phyloP scores from a whole-genome alignment of 176 grass and related monocot genomes.

The Carex cristatella region DNA sequence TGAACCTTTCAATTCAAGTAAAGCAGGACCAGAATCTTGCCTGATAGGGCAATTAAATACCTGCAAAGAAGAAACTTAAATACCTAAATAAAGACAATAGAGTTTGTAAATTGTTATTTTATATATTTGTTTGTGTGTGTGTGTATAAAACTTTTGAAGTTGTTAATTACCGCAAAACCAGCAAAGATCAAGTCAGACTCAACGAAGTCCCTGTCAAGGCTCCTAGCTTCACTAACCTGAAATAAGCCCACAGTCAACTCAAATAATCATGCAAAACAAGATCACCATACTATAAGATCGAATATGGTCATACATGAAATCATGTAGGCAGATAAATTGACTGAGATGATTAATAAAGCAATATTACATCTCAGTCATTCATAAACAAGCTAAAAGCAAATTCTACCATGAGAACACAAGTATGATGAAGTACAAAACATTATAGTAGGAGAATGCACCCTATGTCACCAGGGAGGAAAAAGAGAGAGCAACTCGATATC shows the following conservation, averaged over 20 bases:
- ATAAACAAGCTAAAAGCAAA: not conserved
- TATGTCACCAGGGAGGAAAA: not conserved
- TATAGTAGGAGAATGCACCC: not conserved
- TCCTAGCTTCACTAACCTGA: slow-evolving; percentile 97
- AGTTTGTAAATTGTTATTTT: not conserved
- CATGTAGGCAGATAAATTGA: slow-evolving; percentile 15
- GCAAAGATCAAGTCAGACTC: slow-evolving; percentile 79
- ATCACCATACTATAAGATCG: not conserved
- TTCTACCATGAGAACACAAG: not conserved
- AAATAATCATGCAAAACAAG: not conserved
- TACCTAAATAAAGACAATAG: not conserved
- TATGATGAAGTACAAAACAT: not conserved
- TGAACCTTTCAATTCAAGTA: slow-evolving; percentile 74
- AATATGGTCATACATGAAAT: not conserved
- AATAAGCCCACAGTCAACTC: slow-evolving; percentile 23
- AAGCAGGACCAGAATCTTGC: slow-evolving; percentile 67
- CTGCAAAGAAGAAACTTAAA: slow-evolving; percentile 28
- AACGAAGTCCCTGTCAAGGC: slow-evolving; percentile 78
- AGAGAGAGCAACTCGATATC: not conserved
- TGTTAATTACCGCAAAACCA: slow-evolving; percentile 83
- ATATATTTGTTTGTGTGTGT: not conserved
- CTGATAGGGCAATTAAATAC: slow-evolving; percentile 98
- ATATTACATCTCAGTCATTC: not conserved
- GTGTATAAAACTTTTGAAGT: no score
- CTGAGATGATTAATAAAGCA: not conserved